Percentiles rank a stretch among this genome's conserved stretches.
These are phyloP conservation scores for Aureobasidium sp. DNA, from an alignment of 2,329 filamentous ascomycete species.

Conservation along the genomic window DNA sequence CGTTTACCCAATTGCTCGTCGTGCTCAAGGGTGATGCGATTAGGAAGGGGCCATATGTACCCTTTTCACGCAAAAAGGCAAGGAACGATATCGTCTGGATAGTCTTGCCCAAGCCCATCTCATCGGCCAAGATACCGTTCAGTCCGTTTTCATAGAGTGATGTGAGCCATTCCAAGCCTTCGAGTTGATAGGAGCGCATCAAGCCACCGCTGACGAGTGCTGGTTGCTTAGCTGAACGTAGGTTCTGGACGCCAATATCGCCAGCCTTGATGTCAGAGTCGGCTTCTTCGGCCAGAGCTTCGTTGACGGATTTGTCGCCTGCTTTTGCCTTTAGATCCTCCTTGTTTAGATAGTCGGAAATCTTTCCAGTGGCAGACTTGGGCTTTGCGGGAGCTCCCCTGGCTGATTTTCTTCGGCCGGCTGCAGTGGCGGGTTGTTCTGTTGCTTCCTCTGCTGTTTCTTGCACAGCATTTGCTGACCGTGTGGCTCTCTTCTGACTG, in stretches of 20 bases:
- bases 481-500: slow-evolving; percentile 41
- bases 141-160: slow-evolving; percentile 80
- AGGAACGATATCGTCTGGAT: slow-evolving; percentile 85
- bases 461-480: slow-evolving; percentile 26
- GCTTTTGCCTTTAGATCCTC: slow-evolving; percentile 49
- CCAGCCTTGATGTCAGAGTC: slow-evolving; percentile 52
- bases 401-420: slow-evolving; percentile 2
- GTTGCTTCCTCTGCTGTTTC: slow-evolving; percentile 22
- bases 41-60: slow-evolving; percentile 80
- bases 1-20: slow-evolving; percentile 90
- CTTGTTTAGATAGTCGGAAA: slow-evolving; percentile 56
- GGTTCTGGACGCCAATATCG: slow-evolving; percentile 58
- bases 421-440: slow-evolving; percentile 9
- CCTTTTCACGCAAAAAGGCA: slow-evolving; percentile 79
- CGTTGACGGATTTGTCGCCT: slow-evolving; percentile 47
- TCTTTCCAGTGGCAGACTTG: slow-evolving; percentile 35
- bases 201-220: slow-evolving; percentile 76
- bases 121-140: slow-evolving; percentile 85
- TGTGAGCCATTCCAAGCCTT: slow-evolving; percentile 88
- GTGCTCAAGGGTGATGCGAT: slow-evolving; percentile 89
- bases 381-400: slow-evolving; percentile 35
- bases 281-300: slow-evolving; percentile 53
- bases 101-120: slow-evolving; percentile 92
- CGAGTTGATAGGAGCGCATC: slow-evolving; percentile 91
- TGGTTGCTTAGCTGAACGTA: slow-evolving; percentile 79